Percentiles rank a stretch among this genome's conserved stretches.
Evolutionary conservation across 345 rosid species (phyloP).

Genomic region (Litchi chinensis): DNA sequence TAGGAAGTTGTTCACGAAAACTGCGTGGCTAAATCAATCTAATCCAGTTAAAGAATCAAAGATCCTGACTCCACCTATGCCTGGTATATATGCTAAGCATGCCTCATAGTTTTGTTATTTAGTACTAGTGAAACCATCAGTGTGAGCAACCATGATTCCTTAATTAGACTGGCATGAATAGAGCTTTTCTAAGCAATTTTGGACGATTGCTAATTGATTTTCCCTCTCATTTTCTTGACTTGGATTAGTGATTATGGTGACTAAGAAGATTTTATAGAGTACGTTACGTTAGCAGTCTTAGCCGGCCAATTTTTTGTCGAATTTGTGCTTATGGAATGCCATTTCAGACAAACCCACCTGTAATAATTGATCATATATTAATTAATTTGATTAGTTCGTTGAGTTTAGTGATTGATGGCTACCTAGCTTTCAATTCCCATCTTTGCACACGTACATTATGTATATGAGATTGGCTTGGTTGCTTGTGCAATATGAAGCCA

Average conservation of each 20-base stretch:
- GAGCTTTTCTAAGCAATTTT: slow-evolving; percentile 31
- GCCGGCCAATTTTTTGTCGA: slow-evolving; percentile 76
- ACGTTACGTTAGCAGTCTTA: slow-evolving; percentile 58
- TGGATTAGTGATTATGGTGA: slow-evolving; percentile 8
- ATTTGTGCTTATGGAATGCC: slow-evolving; percentile 27
- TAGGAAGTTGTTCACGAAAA: neutral
- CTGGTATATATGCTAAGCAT: neutral
- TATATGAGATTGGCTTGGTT: slow-evolving; percentile 25
- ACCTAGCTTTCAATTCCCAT: slow-evolving; percentile 39
- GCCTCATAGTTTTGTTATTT: neutral
- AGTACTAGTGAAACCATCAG: neutral
- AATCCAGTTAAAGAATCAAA: neutral
- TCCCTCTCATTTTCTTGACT: slow-evolving; percentile 17
- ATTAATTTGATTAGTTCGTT: slow-evolving; percentile 8
- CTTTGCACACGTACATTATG: slow-evolving; percentile 9
- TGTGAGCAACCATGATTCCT: neutral
- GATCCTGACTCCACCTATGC: neutral
- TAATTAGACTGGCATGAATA: neutral
- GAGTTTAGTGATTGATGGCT: slow-evolving; percentile 41
- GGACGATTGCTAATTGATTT: slow-evolving; percentile 30
- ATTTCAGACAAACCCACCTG: slow-evolving; percentile 35
- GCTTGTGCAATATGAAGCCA: slow-evolving; percentile 42
- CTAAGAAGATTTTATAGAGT: slow-evolving; percentile 31
- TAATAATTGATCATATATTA: neutral
- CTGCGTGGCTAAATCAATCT: neutral